Evolutionary conservation across 176 grass and related monocot genomes (phyloP), one percentile per base, ranked within the genome.

Genomic region (Saccharum officinarum): DNA sequence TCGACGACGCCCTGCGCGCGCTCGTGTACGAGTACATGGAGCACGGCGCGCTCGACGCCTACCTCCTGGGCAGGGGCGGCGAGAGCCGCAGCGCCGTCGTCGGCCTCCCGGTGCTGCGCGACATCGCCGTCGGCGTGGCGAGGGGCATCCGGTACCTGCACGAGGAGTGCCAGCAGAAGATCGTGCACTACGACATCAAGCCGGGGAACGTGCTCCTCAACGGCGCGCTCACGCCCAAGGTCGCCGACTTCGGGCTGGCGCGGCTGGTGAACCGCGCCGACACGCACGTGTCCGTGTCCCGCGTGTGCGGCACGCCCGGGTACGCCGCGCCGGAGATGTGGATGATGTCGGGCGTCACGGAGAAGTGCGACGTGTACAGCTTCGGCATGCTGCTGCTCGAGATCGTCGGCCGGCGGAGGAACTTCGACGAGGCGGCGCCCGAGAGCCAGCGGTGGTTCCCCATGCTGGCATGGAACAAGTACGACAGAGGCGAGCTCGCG

Each of bases 181-280:
- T 92, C 67, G 20, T 92, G 12, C 90, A 86, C 74, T 83, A 71
- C 82, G 90, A 92, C 47, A 83, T 92, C 46, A 92, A 92, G 57
- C 60, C 86, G 0, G 82, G 66, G 6, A 92, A 92, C 59, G 76
- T 92, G 6, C 90, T 92, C 28, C 83, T 92, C 11, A 78, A 79
- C 60, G 65, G 23, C 23, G 47, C 13, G 3, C 50, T 68, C 46
- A 79, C 45, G 41, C 82, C 90, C 17, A 91, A 88, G 90, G 78
- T 91, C 14, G 83, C 90, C 2, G 90, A 91, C 73, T 91, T 91
- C 22, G 86, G 90, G 5, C 73, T 88, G 7, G 82, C 90, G 3
- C 69, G 71, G 22, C 82, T 92, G 16, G n/a, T 92, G 10, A 59
- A 26, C 42, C 42, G 57, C 6, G 52, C 40, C 0, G 34, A 36